Percentiles rank a stretch among this genome's conserved stretches.
phyloP scores from a whole-genome alignment of 768 basidiomycete genomes.

The Clavulina sp. region DNA sequence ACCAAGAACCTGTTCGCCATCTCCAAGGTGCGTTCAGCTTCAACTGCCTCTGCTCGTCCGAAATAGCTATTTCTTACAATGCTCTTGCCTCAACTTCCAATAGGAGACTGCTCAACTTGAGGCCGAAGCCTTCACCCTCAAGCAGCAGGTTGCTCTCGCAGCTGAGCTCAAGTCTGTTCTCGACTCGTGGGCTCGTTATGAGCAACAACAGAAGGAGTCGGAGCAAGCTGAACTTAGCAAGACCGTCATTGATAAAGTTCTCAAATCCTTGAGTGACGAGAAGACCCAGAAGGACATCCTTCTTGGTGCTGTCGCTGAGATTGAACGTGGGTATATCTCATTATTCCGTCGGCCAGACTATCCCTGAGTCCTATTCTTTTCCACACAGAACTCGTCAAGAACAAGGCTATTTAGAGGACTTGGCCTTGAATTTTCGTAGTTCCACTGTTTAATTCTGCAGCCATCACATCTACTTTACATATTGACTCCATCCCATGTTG shows the following conservation, averaged over 20 bases:
- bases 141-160: slow-evolving; percentile 74
- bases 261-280: slow-evolving; percentile 67
- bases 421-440: no score
- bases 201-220: slow-evolving; percentile 90
- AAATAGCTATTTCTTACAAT: background rate
- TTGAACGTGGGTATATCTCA: slow-evolving; percentile 64
- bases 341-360: background rate
- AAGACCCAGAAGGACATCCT: slow-evolving; percentile 80
- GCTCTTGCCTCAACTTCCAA: background rate
- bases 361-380: background rate
- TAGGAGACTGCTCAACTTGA: slow-evolving; percentile 90
- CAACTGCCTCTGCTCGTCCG: background rate
- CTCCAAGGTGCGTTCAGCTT: slow-evolving; percentile 49
- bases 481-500: no score
- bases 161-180: slow-evolving; percentile 85
- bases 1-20: slow-evolving; percentile 82
- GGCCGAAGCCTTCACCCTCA: slow-evolving; percentile 72
- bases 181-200: slow-evolving; percentile 95
- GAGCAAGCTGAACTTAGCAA: slow-evolving; percentile 88
- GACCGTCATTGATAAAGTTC: slow-evolving; percentile 75
- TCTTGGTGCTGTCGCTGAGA: slow-evolving; percentile 58
- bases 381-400: slow-evolving; percentile 77
- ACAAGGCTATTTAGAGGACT: slow-evolving; percentile 86
- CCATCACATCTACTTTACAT: no score
- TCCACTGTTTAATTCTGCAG: no score